Conservation (phyloP, 2,329 filamentous ascomycete genomes). For the Calycina herbarum region DNA sequence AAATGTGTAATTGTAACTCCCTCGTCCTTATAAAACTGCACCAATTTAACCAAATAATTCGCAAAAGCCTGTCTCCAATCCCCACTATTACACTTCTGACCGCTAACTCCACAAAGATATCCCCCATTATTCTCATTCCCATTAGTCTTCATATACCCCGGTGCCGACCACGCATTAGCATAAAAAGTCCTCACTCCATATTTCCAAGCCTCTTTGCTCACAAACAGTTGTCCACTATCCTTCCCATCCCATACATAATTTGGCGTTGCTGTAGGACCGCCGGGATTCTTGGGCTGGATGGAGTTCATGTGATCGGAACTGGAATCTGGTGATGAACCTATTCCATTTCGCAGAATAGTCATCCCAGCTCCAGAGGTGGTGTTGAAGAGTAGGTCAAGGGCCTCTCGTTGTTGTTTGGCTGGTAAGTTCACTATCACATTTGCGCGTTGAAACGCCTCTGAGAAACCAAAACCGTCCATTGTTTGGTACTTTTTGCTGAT, state of each 20-base stretch:
- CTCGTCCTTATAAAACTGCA: conserved; percentile 43
- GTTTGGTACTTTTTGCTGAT: conserved; percentile 31
- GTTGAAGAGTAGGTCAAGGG: conserved; percentile 48
- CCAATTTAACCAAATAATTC: conserved; percentile 49
- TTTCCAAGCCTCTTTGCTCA: conserved; percentile 47
- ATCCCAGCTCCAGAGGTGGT: conserved; percentile 48
- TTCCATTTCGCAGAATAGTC: conserved; percentile 51
- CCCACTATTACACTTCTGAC: conserved; percentile 42
- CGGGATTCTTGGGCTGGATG: conserved; percentile 47
- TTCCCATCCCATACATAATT: conserved; percentile 48
- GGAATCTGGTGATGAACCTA: conserved; percentile 40
- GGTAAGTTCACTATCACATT: conserved; percentile 42
- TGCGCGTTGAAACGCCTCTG: conserved; percentile 48
- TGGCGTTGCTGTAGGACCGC: conserved; percentile 42
- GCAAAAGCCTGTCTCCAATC: conserved; percentile 52
- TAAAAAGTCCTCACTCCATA: conserved; percentile 48
- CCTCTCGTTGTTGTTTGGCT: conserved; percentile 38
- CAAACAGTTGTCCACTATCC: conserved; percentile 52
- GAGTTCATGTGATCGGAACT: conserved; percentile 35
- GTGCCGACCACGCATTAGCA: conserved; percentile 51
- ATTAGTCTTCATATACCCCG: conserved; percentile 54
- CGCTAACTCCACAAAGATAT: conserved; percentile 47
- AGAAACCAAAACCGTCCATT: conserved; percentile 52
- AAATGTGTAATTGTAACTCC: conserved; percentile 44
- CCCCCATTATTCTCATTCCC: conserved; percentile 46